Evolutionary conservation across 306 rosid species (phyloP), one percentile per base, ranked within the genome.

Genomic region (Medicago arabica): DNA sequence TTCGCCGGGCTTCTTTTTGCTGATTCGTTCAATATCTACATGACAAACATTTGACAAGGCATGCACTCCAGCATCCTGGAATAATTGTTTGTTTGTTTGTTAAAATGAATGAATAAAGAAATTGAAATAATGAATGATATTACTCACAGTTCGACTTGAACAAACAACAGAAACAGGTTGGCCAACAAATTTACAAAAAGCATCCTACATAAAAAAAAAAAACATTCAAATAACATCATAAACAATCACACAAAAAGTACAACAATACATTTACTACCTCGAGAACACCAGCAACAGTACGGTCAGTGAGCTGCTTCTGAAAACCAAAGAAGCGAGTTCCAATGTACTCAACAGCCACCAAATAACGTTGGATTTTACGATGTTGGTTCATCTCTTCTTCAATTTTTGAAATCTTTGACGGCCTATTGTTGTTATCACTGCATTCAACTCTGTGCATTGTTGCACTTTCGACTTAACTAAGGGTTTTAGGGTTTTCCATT

Each of bases 61-160:
- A 76, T 95, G 99, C 15, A 95, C 99, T 80, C 99, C 97, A 70
- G 97, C 96, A 86, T 95, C 99, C 99, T 95, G 75, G 69, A 85
- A 36, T 21, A 8, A 61, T 13, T 60, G 9, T 34, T 13, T 43
- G 47, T 43, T n/a, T n/a, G n/a, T n/a, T n/a, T 43, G 14, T 43
- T 12, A 44, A 44, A 44, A 10, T 43, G 11, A 10, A 41, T 9
- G 1, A 31, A 31, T 31, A 31, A 31, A 3, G 3, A 31, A 31
- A 23, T 23, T 23, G 28, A 23, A 23, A 23, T 23, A 34, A 34
- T 34, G 5, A 38, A 34, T 34, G 51, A 46, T 69, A 34, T 34
- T 34, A 89, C 96, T 85, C 80, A 95, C 99, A 21, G 99, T 95
- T 65, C 99, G 86, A 85, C 99, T 95, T 7, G 99, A 95, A 79